A percentile compares a stretch with the other conserved stretches of the same genome.
Conservation (phyloP, 176 grass and related monocot species). For the Lolium multiflorum region DNA sequence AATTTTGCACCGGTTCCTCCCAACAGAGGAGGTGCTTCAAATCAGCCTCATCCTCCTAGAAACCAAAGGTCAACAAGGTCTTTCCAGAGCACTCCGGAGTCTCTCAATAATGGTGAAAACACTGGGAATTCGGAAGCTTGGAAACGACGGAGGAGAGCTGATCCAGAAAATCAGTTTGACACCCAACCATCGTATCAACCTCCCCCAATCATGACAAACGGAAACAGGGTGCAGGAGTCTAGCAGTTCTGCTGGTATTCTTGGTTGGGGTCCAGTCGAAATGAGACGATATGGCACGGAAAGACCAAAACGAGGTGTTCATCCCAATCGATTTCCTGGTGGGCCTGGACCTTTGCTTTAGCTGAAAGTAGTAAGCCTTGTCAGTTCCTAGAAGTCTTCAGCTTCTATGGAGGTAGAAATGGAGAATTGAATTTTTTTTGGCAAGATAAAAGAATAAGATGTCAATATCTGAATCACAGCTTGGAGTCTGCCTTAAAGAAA, state of each 20-base stretch:
- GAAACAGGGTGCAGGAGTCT: conserved; percentile 63
- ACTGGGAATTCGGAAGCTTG: conserved; percentile 84
- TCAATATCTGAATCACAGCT: conserved; percentile 34
- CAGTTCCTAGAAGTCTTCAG: conserved; percentile 32
- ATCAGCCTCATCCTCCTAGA: conserved; percentile 68
- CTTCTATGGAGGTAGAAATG: conserved; percentile 40
- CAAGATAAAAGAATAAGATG: conserved; percentile 39
- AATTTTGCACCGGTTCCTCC: conserved; percentile 50
- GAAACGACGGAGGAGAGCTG: conserved; percentile 86
- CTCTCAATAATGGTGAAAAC: conserved; percentile 68
- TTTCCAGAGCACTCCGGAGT: conserved; percentile 61
- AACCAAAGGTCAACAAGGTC: conserved; percentile 77
- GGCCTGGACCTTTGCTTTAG: conserved; percentile 70
- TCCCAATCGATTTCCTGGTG: conserved; percentile 61
- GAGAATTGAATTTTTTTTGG: conserved; percentile 49
- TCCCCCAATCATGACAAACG: conserved; percentile 62
- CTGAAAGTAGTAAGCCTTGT: conserved; percentile 41
- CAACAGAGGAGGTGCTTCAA: conserved; percentile 53
- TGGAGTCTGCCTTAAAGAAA: conserved; percentile 42
- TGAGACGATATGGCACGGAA: conserved; percentile 82
- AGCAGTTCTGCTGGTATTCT: conserved; percentile 91
- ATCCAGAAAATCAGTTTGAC: conserved; percentile 60
- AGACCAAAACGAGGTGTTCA: conserved; percentile 69
- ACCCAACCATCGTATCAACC: conserved; percentile 52
- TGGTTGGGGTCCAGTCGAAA: conserved; percentile 80